Conservation (phyloP, 805 yeast species). For the Isabelozyma gotoi region DNA sequence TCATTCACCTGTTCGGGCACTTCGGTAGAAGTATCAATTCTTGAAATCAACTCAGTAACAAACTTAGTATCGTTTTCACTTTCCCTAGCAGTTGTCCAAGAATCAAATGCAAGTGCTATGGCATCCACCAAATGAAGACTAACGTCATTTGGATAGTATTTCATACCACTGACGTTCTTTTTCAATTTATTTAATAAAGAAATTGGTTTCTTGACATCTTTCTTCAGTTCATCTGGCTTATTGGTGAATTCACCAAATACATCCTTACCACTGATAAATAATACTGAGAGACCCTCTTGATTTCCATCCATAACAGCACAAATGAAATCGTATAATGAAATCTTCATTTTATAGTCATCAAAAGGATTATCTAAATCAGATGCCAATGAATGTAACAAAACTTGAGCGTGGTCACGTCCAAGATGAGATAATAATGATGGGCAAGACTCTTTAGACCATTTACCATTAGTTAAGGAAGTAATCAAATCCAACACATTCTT, state of each 20-base stretch:
- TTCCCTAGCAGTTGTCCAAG: slow-evolving; percentile 69
- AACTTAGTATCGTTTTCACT: slow-evolving; percentile 50
- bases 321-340: slow-evolving; percentile 60
- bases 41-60: slow-evolving; percentile 39
- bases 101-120: slow-evolving; percentile 68
- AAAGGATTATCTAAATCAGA: slow-evolving; percentile 58
- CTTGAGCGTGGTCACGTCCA: slow-evolving; percentile 61
- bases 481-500: slow-evolving; percentile 53
- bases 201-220: slow-evolving; percentile 16
- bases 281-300: slow-evolving; percentile 75
- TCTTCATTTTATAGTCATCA: slow-evolving; percentile 52
- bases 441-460: slow-evolving; percentile 53
- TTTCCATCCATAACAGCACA: slow-evolving; percentile 67
- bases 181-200: slow-evolving; percentile 60
- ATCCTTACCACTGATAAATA: slow-evolving; percentile 62
- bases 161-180: slow-evolving; percentile 50
- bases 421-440: slow-evolving; percentile 84
- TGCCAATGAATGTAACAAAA: slow-evolving; percentile 59
- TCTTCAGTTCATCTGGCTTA: slow-evolving; percentile 2
- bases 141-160: slow-evolving; percentile 59
- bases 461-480: slow-evolving; percentile 54
- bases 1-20: slow-evolving; percentile 16
- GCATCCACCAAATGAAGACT: slow-evolving; percentile 70
- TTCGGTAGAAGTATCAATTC: slow-evolving; percentile 17
- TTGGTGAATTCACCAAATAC: slow-evolving; percentile 37